phyloP scores from a whole-genome alignment of 2,329 filamentous ascomycete genomes.

The Fusarium sp. region DNA sequence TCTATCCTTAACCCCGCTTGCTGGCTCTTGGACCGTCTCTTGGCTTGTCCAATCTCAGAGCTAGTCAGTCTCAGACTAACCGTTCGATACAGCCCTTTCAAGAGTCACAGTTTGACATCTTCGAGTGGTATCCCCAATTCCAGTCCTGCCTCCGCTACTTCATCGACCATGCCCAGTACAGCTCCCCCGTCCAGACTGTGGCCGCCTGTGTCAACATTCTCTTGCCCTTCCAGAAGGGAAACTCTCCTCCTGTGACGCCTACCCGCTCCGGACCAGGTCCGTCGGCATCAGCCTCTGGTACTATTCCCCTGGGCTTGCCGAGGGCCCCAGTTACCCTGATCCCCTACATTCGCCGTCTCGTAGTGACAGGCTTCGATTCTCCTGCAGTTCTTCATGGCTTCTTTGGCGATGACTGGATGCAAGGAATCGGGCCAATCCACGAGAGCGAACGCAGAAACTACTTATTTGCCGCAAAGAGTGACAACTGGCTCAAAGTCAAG shows the following conservation, averaged over 20 bases:
- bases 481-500: conserved; percentile 90
- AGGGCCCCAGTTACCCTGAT: conserved; percentile 73
- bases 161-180: conserved; percentile 89
- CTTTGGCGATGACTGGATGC: conserved; percentile 92
- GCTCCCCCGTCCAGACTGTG: conserved; percentile 84
- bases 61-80: conserved; percentile 26
- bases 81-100: conserved; percentile 56
- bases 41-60: conserved; percentile 12
- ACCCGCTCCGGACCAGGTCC: conserved; percentile 45
- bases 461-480: conserved; percentile 93
- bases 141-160: conserved; percentile 93
- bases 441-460: conserved; percentile 94
- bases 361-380: conserved; percentile 92
- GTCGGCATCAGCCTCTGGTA: conserved; percentile 41
- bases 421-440: conserved; percentile 84
- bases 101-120: conserved; percentile 76
- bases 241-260: conserved; percentile 53
- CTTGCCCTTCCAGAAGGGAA: conserved; percentile 82
- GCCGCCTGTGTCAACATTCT: conserved; percentile 93
- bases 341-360: conserved; percentile 89
- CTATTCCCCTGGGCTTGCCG: conserved; percentile 31
- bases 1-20: conserved; percentile 10
- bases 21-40: not conserved
- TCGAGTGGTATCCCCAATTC: conserved; percentile 93
- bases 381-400: conserved; percentile 91